A percentile compares a stretch with the other conserved stretches of the same genome.
Conservation (phyloP, 768 basidiomycete genomes). For the Amanita rimosa region DNA sequence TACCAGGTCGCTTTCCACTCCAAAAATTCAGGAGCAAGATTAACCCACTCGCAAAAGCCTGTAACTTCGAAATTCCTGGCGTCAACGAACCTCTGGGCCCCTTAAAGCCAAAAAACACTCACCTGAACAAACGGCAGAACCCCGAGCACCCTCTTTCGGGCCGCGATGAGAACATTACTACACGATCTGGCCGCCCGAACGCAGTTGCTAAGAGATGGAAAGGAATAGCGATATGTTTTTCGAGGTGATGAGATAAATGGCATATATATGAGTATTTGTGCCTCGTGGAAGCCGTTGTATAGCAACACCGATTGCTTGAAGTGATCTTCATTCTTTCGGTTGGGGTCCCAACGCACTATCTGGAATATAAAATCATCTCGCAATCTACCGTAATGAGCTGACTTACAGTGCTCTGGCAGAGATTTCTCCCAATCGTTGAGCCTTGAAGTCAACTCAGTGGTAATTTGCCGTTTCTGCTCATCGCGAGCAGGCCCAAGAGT, state of each 20-base stretch:
- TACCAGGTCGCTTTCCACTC: background rate
- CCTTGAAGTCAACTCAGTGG: conserved; percentile 59
- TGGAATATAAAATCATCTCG: background rate
- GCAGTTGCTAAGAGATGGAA: conserved; percentile 69
- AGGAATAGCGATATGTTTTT: conserved; percentile 33
- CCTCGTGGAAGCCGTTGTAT: conserved; percentile 36
- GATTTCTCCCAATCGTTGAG: conserved; percentile 63
- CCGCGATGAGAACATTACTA: conserved; percentile 63
- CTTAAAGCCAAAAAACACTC: background rate
- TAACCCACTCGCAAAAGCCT: background rate
- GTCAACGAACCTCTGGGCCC: background rate
- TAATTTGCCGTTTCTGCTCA: too few species aligned
- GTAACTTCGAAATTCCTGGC: background rate
- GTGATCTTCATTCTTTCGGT: conserved; percentile 27
- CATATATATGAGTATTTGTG: conserved; percentile 66
- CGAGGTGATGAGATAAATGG: conserved; percentile 60
- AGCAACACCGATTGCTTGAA: conserved; percentile 55
- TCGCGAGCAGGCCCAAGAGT: too few species aligned
- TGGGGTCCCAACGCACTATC: conserved; percentile 41
- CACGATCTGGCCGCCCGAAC: conserved; percentile 76
- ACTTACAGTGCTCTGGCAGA: conserved; percentile 48
- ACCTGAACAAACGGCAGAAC: conserved; percentile 1
- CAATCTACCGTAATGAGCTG: background rate
- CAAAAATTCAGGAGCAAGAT: background rate
- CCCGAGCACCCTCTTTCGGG: conserved; percentile 23